A percentile compares a stretch with the other conserved stretches of the same genome.
phyloP scores from a whole-genome alignment of 2,329 filamentous ascomycete species.

The Clonostachys chloroleuca region DNA sequence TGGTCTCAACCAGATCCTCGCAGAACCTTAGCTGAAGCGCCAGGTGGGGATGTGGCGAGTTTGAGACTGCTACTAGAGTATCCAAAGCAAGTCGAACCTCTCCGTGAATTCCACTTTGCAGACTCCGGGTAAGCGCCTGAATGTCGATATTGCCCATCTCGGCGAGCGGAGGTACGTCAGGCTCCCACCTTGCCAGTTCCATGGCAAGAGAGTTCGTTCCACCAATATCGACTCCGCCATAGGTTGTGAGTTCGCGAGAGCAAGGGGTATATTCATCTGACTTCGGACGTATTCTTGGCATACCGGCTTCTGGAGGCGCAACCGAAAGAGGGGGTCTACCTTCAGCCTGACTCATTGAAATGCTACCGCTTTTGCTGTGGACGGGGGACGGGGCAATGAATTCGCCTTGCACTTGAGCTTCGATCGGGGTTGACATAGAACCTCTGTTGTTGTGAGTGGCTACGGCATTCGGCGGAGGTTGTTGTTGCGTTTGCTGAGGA shows the following conservation, averaged over 20 bases:
- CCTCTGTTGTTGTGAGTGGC: no score
- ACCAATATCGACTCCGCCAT: slow-evolving; percentile 68
- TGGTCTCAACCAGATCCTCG: slow-evolving; percentile 82
- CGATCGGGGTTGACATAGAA: no score
- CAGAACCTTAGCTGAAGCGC: slow-evolving; percentile 66
- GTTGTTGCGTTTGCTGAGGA: slow-evolving; percentile 27
- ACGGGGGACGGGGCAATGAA: slow-evolving; percentile 21
- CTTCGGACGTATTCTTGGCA: slow-evolving; percentile 24
- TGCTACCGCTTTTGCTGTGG: slow-evolving; percentile 32
- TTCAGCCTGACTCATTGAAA: slow-evolving; percentile 19
- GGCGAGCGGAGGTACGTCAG: slow-evolving; percentile 67
- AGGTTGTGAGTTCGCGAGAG: slow-evolving; percentile 49
- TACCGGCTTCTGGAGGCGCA: slow-evolving; percentile 27
- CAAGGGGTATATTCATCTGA: slow-evolving; percentile 52
- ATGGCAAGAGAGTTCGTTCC: slow-evolving; percentile 54
- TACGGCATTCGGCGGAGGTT: slow-evolving; percentile 4
- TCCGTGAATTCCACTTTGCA: slow-evolving; percentile 84
- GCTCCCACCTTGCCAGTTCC: slow-evolving; percentile 64
- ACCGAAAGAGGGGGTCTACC: slow-evolving; percentile 15
- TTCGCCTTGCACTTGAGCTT: slow-evolving; percentile 21
- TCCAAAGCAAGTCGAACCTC: slow-evolving; percentile 91
- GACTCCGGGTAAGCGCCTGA: slow-evolving; percentile 79
- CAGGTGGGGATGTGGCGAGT: slow-evolving; percentile 60
- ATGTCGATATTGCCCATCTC: slow-evolving; percentile 90
- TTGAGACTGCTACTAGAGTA: slow-evolving; percentile 64